These are phyloP conservation scores for Aspergillus sclerotioniger DNA, from an alignment of 495 filamentous ascomycete genomes.

Conservation along the genomic window DNA sequence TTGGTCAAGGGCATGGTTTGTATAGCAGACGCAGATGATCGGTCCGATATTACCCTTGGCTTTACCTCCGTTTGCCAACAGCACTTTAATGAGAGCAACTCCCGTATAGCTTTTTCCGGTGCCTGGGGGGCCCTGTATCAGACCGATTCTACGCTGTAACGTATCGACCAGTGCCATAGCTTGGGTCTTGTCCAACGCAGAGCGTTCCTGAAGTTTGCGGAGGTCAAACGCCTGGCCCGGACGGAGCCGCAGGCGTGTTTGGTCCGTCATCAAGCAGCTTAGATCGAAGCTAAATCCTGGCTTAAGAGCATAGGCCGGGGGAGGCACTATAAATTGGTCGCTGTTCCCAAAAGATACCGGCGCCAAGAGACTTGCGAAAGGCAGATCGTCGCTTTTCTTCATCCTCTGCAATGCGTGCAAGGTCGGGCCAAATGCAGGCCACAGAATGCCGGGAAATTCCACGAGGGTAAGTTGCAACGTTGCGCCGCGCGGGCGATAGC, in stretches of 20 bases:
- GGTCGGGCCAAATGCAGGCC: constrained; percentile 65
- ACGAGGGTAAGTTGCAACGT: constrained; percentile 43
- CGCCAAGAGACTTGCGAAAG: constrained; percentile 59
- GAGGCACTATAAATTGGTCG: constrained; percentile 30
- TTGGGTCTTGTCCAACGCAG: constrained; percentile 60
- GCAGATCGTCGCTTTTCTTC: constrained; percentile 47
- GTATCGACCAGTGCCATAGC: constrained; percentile 53
- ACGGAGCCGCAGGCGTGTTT: constrained; percentile 27
- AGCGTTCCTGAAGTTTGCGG: constrained; percentile 35
- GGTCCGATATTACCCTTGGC: constrained; percentile 52
- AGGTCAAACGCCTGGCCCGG: constrained; percentile 39
- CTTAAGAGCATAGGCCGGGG: constrained; percentile 53
- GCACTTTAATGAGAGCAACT: constrained; percentile 57
- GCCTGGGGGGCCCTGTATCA: constrained; percentile 81
- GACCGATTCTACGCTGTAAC: constrained; percentile 53
- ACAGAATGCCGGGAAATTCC: constrained; percentile 69
- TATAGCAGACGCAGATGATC: constrained; percentile 65
- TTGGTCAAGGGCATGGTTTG: constrained; percentile 75
- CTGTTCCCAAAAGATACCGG: constrained; percentile 18
- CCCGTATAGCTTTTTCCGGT: constrained; percentile 72
- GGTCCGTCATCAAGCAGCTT: constrained; percentile 41
- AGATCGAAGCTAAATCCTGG: constrained; percentile 55
- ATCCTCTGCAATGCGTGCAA: constrained; percentile 64
- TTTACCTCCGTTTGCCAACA: constrained; percentile 54
- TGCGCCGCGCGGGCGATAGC: constrained; percentile 1